Evolutionary conservation across 306 rosid species (phyloP), one percentile per base, ranked within the genome.

Genomic region (Trifolium dubium): DNA sequence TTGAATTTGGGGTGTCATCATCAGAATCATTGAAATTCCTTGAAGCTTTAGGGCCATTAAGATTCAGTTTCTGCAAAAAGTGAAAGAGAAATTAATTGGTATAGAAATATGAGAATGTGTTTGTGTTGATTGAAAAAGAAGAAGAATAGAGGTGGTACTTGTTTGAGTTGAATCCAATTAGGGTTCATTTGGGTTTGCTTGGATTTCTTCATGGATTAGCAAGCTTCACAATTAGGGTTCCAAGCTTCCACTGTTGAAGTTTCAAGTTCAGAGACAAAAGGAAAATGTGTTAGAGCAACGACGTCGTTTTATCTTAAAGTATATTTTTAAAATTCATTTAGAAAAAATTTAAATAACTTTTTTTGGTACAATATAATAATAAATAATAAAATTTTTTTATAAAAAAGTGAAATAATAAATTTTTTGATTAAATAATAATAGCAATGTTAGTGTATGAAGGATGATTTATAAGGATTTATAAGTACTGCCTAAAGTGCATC

Each of bases 81-180:
- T 73, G 2, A 74, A 79, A 64, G 35, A 53, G 12, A 32, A 46
- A 37, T 66, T 46, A 74, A 58, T 62, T 39, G 62, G 65, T 14
- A 64, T 5, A 59, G 43, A 64, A 70, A 51, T 17, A 64, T 17
- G 62, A 35, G 61, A 47, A n/a, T 40, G 9, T 5, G 8, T 49
- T 3, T 17, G 8, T 56, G 1, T 1, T 0, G 6, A 60, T 13
- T 43, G 10, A 58, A 1, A 40, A 12, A 37, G 30, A 64, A 51
- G 71, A 40, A 68, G 66, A 31, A 69, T 13, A 35, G 11, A 44
- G 58, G 18, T 58, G 3, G 46, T 17, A 88, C 96, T 64, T 86
- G 86, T 81, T 84, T 90, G 54, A 94, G 97, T 35, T 81, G 83
- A 78, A 84, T 86, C 98, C 99, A 94, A 76, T 94, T 94, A 51